phyloP scores from a whole-genome alignment of 176 grass and related monocot genomes.

The Pontederia crassipes region DNA sequence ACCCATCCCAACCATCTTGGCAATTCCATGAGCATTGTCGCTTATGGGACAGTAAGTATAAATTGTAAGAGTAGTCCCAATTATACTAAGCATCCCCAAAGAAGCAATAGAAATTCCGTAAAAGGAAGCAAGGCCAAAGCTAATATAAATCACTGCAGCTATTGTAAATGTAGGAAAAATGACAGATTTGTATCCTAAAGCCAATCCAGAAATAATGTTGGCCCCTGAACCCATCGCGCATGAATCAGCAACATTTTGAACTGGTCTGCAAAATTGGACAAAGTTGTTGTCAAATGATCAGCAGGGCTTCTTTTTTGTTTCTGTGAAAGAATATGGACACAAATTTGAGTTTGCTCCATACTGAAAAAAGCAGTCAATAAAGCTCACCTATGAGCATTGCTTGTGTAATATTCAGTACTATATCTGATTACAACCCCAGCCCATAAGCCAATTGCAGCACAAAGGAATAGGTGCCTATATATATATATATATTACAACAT shows the following conservation, averaged over 20 bases:
- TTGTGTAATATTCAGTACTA: constrained; percentile 48
- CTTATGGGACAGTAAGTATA: constrained; percentile 44
- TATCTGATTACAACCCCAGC: constrained; percentile 48
- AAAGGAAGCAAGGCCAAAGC: constrained; percentile 40
- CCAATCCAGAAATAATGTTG: constrained; percentile 42
- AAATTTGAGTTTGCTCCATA: not conserved
- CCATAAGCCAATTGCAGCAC: constrained; percentile 45
- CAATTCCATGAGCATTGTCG: constrained; percentile 45
- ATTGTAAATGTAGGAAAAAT: constrained; percentile 40
- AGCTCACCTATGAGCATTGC: constrained; percentile 38
- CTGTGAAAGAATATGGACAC: not conserved
- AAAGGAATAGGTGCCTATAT: constrained; percentile 38
- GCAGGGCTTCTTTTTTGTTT: no score
- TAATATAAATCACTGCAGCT: constrained; percentile 33
- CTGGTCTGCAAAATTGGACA: constrained; percentile 19
- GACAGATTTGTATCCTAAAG: constrained; percentile 53
- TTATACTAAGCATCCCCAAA: constrained; percentile 45
- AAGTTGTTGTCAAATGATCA: not conserved
- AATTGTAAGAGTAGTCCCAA: constrained; percentile 29
- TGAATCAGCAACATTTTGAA: constrained; percentile 42
- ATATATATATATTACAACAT: not conserved
- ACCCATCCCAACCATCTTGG: constrained; percentile 54
- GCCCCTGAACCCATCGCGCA: constrained; percentile 39
- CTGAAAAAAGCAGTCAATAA: no score
- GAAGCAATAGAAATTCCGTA: constrained; percentile 41